Evolutionary conservation across 257 asterid genomes (phyloP).

Genomic region (Cinchona pubescens): DNA sequence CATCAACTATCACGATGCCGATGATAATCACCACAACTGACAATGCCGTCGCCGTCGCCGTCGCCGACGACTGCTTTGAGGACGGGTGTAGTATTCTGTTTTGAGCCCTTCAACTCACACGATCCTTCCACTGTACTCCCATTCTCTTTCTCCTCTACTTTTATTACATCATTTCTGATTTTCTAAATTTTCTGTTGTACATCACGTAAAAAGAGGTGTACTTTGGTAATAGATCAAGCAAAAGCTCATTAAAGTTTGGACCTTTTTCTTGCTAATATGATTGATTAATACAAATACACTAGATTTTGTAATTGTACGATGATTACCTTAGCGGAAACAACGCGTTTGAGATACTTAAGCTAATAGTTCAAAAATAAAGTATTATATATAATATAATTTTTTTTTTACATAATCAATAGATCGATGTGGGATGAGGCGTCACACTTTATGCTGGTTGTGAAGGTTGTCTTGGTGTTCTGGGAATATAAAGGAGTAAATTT

Average conservation of each 20-base stretch:
- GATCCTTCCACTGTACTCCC: conserved; percentile 27
- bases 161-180: neutral
- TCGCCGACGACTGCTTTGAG: conserved; percentile 40
- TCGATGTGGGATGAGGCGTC: no score
- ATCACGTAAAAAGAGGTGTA: no score
- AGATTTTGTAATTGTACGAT: no score
- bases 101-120: conserved; percentile 28
- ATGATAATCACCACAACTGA: neutral
- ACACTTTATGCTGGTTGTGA: neutral
- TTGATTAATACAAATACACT: no score
- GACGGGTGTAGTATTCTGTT: conserved; percentile 46
- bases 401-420: no score
- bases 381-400: no score
- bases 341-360: no score
- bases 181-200: neutral
- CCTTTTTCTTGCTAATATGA: neutral
- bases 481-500: neutral
- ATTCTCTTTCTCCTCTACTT: neutral
- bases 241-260: neutral
- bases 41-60: neutral
- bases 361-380: no score
- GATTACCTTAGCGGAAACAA: no score
- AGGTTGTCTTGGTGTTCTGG: conserved; percentile 4
- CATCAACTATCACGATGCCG: conserved; percentile 6
- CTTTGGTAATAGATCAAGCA: no score